Evolutionary conservation across 2,329 filamentous ascomycete species (phyloP).

Genomic region (Colletotrichum sp.): DNA sequence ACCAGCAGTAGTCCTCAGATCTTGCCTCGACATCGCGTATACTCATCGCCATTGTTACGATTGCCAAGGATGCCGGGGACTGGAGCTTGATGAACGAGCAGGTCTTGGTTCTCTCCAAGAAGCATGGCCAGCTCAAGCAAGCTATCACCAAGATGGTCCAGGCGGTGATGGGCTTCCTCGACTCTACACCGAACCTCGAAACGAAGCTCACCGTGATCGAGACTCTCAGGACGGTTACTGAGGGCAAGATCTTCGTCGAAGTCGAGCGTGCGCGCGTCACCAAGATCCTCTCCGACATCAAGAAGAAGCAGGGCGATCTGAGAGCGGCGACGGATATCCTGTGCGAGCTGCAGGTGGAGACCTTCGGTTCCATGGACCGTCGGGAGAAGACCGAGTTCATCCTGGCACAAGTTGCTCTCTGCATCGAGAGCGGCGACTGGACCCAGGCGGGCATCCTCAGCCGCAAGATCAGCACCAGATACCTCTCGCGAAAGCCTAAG

Average conservation of each 20-base stretch:
- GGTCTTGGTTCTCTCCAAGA: constrained; percentile 94
- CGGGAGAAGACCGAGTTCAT: constrained; percentile 99
- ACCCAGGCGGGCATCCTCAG: constrained; percentile 92
- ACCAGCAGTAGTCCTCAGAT: constrained; percentile 76
- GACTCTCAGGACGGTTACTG: constrained; percentile 92
- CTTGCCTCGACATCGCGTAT: constrained; percentile 92
- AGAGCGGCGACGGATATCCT: constrained; percentile 90
- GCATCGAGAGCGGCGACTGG: constrained; percentile 96
- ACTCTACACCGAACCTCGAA: constrained; percentile 82
- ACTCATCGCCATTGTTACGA: constrained; percentile 85
- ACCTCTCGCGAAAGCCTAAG: constrained; percentile 88
- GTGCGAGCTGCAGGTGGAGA: constrained; percentile 98
- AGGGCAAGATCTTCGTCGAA: constrained; percentile 99
- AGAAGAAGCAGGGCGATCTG: constrained; percentile 92
- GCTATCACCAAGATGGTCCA: constrained; percentile 99
- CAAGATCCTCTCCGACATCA: constrained; percentile 94
- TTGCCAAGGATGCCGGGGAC: constrained; percentile 91
- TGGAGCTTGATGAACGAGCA: constrained; percentile 98
- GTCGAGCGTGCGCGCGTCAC: constrained; percentile 96
- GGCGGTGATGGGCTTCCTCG: constrained; percentile 89
- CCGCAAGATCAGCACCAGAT: constrained; percentile 96
- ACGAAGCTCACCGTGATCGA: constrained; percentile 94
- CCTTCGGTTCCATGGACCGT: constrained; percentile 96
- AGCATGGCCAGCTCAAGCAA: constrained; percentile 99
- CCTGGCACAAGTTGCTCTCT: constrained; percentile 89